These are phyloP conservation scores for Coemansia furcata DNA, from an alignment of 192 early-diverging fungal genomes.

Conservation along the genomic window DNA sequence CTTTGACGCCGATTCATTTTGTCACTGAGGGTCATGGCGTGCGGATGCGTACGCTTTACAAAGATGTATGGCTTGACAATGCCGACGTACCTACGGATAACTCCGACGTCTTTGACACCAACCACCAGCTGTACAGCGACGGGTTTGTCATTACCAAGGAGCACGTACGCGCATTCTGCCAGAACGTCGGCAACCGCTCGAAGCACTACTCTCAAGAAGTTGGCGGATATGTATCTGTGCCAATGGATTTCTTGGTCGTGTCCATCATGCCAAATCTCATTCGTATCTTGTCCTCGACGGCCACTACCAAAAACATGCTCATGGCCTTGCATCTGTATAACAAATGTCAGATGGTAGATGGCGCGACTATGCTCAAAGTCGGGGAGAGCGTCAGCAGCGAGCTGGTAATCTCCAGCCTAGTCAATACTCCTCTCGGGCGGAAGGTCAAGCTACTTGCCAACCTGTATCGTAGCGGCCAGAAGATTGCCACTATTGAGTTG, in stretches of 20 bases:
- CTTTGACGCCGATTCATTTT: slow-evolving; percentile 15
- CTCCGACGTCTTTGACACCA: neutral
- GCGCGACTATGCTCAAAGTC: slow-evolving; percentile 57
- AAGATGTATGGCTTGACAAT: slow-evolving; percentile 7
- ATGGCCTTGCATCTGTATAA: slow-evolving; percentile 82
- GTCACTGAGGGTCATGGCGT: neutral
- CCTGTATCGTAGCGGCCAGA: slow-evolving; percentile 56
- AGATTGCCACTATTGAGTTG: slow-evolving; percentile 69
- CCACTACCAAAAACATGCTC: slow-evolving; percentile 79
- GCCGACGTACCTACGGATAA: neutral
- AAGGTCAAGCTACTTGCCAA: slow-evolving; percentile 71
- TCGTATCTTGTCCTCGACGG: slow-evolving; percentile 35
- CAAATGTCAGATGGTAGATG: slow-evolving; percentile 68
- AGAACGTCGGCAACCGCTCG: slow-evolving; percentile 62
- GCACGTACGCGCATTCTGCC: slow-evolving; percentile 81
- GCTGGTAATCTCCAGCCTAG: slow-evolving; percentile 68
- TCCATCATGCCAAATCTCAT: slow-evolving; percentile 77
- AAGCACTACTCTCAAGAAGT: slow-evolving; percentile 47
- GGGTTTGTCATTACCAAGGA: slow-evolving; percentile 59
- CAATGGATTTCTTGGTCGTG: slow-evolving; percentile 88
- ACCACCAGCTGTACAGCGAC: neutral
- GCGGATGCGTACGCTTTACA: neutral
- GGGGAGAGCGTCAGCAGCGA: slow-evolving; percentile 74
- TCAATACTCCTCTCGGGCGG: slow-evolving; percentile 81
- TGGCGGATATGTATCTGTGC: slow-evolving; percentile 58